Base-by-base conservation (phyloP, 73 alveolate species). In the Durusdinium trenchii region DNA sequence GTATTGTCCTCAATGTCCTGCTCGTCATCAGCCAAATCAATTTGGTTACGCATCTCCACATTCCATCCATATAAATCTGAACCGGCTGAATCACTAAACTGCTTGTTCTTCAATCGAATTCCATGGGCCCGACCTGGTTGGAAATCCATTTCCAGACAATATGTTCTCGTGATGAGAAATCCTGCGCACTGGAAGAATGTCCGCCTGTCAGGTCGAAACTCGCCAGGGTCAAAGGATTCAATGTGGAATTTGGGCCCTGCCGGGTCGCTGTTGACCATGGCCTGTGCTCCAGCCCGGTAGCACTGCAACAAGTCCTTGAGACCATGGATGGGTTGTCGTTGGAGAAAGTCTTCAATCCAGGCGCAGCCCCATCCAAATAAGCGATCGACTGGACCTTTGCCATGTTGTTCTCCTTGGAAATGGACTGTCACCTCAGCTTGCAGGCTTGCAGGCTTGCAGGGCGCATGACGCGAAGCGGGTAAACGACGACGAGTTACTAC, bases 351-450 rank as follows among this genome's bases (percentile, higher is more conserved):
- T 30, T 81, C 92, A 35, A 81, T 81, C 92, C 92, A 81, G 32
- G 46, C 50, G 47, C 92, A 81, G 32, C 71, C 47, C 92, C 92
- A 81, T 4, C 92, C 92, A 81, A 81, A 81, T 30, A 81, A 47
- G 32, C 92, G 92, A 47, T 81, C 92, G 2, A 81, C 92, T 3
- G 92, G 92, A 3, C 92, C 92, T 47, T 81, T 81, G 26, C 92
- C 92, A 32, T 81, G 92, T 71, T 45, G 92, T 32, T 81, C 92
- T 2, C 92, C 69, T 6, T 20, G 71, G 62, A 81, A 81, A 47
- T 81, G 42, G 38, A 81, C 35, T 3, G 92, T 47, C 32, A 81
- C 73, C 71, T 81, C 26, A 40, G 60, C 48, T 43, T 7, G 48
- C 6, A 48, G 3, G 52, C 10, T 36, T 28, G 35, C 40, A 64